These are phyloP conservation scores for Crithidia expoeki DNA, from an alignment of 208 protist species.

Conservation along the genomic window DNA sequence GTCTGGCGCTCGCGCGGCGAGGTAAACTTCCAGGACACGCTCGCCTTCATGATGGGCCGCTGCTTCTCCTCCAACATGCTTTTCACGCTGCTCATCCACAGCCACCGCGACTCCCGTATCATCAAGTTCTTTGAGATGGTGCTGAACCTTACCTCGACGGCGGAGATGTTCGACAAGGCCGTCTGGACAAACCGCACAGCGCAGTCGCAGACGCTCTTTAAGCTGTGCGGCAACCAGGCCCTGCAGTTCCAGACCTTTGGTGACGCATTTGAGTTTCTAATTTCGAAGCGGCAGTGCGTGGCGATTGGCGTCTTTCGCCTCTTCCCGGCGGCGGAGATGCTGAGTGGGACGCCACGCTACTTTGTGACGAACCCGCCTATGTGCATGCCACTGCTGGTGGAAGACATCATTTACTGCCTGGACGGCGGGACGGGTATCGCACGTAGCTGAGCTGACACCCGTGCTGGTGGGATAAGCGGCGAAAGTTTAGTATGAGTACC, in stretches of 20 bases:
- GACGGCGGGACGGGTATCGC: slow-evolving; percentile 33
- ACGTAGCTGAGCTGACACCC: background rate
- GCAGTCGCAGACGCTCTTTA: slow-evolving; percentile 71
- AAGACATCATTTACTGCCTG: slow-evolving; percentile 89
- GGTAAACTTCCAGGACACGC: slow-evolving; percentile 81
- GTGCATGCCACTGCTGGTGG: slow-evolving; percentile 64
- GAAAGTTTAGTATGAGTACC: background rate
- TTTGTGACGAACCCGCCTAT: slow-evolving; percentile 88
- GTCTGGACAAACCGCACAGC: slow-evolving; percentile 52
- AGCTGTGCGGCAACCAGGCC: slow-evolving; percentile 72
- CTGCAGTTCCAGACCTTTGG: slow-evolving; percentile 82
- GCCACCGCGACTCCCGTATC: slow-evolving; percentile 73
- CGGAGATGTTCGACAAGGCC: slow-evolving; percentile 71
- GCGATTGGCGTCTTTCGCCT: slow-evolving; percentile 85
- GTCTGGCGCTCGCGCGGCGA: slow-evolving; percentile 79
- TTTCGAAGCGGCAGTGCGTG: slow-evolving; percentile 68
- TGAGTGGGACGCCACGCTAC: slow-evolving; percentile 71
- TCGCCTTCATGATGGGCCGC: slow-evolving; percentile 90
- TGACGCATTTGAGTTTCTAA: slow-evolving; percentile 80
- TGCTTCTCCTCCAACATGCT: slow-evolving; percentile 91
- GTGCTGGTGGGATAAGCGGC: background rate
- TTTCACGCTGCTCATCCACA: slow-evolving; percentile 79
- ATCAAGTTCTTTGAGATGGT: slow-evolving; percentile 84
- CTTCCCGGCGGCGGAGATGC: slow-evolving; percentile 63
- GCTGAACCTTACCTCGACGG: slow-evolving; percentile 59